Evolutionary conservation across 257 asterid genomes (phyloP).

Genomic region (Nicotiana benthamiana): DNA sequence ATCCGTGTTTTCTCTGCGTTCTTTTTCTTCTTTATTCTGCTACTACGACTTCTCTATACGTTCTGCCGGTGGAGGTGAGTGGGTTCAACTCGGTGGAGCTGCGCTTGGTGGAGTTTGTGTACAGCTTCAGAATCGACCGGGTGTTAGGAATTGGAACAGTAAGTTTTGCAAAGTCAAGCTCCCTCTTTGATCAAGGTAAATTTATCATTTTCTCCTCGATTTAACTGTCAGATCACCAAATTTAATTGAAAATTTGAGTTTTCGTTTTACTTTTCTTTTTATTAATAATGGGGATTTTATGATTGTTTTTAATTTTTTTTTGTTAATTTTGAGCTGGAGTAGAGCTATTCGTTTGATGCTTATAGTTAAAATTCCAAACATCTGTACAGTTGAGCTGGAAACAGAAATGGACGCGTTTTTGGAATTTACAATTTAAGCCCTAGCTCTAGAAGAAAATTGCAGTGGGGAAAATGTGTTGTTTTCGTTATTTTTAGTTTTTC

Average conservation of each 20-base stretch:
- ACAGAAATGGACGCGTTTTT: neutral
- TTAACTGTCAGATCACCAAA: constrained; percentile 20
- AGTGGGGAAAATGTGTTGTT: neutral
- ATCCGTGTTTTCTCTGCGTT: neutral
- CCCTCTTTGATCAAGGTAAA: constrained; percentile 41
- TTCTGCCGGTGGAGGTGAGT: too few relatives aligned
- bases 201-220: constrained; percentile 2
- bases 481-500: neutral
- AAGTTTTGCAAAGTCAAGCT: constrained; percentile 23
- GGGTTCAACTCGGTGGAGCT: neutral
- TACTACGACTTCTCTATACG: neutral
- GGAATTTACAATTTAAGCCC: neutral
- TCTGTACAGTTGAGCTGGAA: neutral
- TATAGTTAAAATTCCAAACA: neutral
- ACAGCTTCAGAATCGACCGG: neutral
- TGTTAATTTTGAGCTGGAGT: neutral
- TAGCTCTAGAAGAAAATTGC: neutral
- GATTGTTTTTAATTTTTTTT: neutral
- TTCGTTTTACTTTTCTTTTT: neutral
- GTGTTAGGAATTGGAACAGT: neutral
- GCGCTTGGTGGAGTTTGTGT: neutral
- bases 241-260: neutral
- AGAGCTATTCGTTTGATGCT: neutral
- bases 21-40: neutral
- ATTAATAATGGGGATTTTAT: neutral